Evolutionary conservation across 1,284 basidiomycete genomes (phyloP).

Genomic region (Testicularia cyperi): DNA sequence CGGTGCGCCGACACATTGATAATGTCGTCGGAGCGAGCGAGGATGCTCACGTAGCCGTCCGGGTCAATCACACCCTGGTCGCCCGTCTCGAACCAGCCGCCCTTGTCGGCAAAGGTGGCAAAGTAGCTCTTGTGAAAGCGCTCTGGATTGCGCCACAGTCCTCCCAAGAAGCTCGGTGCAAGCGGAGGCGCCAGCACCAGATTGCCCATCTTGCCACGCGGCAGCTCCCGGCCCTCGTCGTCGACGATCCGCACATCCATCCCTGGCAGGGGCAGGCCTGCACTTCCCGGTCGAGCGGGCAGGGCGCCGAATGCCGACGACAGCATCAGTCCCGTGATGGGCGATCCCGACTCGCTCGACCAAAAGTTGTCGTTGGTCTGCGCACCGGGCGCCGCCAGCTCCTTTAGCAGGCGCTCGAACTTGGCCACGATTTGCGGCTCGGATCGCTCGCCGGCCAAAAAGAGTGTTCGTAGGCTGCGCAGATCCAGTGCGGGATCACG

Average conservation of each 20-base stretch:
- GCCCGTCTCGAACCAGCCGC: constrained; percentile 57
- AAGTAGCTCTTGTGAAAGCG: constrained; percentile 50
- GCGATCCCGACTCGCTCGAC: constrained; percentile 51
- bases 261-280: constrained; percentile 50
- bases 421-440: constrained; percentile 50
- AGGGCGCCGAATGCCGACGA: constrained; percentile 35
- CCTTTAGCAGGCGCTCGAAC: constrained; percentile 39
- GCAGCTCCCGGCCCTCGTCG: constrained; percentile 45
- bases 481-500: constrained; percentile 38
- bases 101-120: constrained; percentile 47
- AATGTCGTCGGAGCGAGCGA: constrained; percentile 50
- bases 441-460: constrained; percentile 51
- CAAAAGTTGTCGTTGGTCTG: constrained; percentile 57
- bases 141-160: constrained; percentile 51
- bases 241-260: constrained; percentile 58
- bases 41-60: constrained; percentile 54
- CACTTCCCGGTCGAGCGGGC: constrained; percentile 42
- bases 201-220: constrained; percentile 53
- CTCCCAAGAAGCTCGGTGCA: constrained; percentile 44
- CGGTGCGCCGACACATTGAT: constrained; percentile 55
- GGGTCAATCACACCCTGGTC: constrained; percentile 50
- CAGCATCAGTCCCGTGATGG: constrained; percentile 50
- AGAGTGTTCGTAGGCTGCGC: constrained; percentile 44
- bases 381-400: constrained; percentile 48
- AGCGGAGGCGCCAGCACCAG: constrained; percentile 49